Evolutionary conservation across 2,329 filamentous ascomycete species (phyloP), one percentile per base, ranked within the genome.

Genomic region (Trichoderma harzianum): DNA sequence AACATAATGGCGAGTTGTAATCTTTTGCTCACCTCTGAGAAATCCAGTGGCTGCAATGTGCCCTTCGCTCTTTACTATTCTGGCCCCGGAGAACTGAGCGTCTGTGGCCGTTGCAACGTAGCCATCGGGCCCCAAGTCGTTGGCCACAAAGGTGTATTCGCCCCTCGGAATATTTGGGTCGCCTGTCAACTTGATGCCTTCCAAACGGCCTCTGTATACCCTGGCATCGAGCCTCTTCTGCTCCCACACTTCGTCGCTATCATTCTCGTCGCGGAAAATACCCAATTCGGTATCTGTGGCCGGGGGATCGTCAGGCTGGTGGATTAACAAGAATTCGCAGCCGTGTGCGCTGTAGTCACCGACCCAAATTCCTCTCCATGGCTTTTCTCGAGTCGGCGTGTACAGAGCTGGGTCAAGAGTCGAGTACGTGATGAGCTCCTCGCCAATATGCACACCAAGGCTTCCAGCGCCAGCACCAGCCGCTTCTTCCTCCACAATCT

Each of bases 131-230:
- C 92, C 91, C 43, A 98, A 88, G 76, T 98, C 94, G 6, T 93
- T 88, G 0, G 90, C 92, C 4, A 93, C 86, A 79, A 97, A 98
- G 0, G 92, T 93, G 75, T 91, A 89, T 80, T 98, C 92, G 10
- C 95, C 95, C 10, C 95, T 87, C 0, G 95, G 95, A 16, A 98
- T 90, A 75, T 98, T 97, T 0, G 92, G 90, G 77, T 99, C 95
- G 1, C 95, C 95, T 0, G 95, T 98, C 39, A 99, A 83, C 79
- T 98, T 98, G 78, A 98, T 90, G 0, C 92, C 95, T 79, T 95
- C 90, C 4, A 98, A 80, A 2, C 90, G 86, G 5, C 94, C 93
- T 14, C 84, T 85, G 75, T 92, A 89, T 1, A 89, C 83, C 16
- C 83, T 82, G 30, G 84, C 83, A 16, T 85, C 82, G 1, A 79